These are phyloP conservation scores for Bonia amplexicaulis DNA, from an alignment of 176 grass and related monocot genomes.

Conservation along the genomic window DNA sequence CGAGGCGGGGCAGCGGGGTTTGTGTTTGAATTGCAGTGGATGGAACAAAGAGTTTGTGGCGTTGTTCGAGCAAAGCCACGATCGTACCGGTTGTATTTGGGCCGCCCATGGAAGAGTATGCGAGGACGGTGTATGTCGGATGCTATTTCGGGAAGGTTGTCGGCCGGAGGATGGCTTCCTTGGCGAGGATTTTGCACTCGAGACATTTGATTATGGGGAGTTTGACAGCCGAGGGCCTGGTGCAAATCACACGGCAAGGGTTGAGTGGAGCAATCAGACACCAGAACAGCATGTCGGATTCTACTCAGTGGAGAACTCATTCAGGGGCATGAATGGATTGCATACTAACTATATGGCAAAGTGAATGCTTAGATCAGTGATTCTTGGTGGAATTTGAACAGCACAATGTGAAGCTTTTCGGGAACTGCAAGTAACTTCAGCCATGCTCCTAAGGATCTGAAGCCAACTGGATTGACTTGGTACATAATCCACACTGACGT, in stretches of 20 bases:
- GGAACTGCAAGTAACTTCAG: background rate
- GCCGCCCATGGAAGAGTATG: conserved; percentile 89
- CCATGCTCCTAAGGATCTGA: background rate
- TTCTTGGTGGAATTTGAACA: conserved; percentile 9
- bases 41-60: conserved; percentile 43
- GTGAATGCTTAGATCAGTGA: background rate
- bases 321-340: conserved; percentile 72
- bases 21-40: conserved; percentile 68
- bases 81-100: conserved; percentile 63
- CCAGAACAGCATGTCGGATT: conserved; percentile 35
- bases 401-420: background rate
- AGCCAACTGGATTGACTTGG: background rate
- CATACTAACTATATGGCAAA: background rate
- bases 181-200: conserved; percentile 68
- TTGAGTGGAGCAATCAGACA: conserved; percentile 63
- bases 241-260: conserved; percentile 53
- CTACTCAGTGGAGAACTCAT: conserved; percentile 79
- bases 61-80: conserved; percentile 41
- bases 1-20: conserved; percentile 71
- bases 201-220: conserved; percentile 71
- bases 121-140: conserved; percentile 53
- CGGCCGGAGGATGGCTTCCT: conserved; percentile 67
- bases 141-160: conserved; percentile 63
- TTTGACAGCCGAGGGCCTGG: conserved; percentile 64
- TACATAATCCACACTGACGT: background rate